Evolutionary conservation across 1,284 basidiomycete species (phyloP).

Genomic region (Cronartium quercuum): DNA sequence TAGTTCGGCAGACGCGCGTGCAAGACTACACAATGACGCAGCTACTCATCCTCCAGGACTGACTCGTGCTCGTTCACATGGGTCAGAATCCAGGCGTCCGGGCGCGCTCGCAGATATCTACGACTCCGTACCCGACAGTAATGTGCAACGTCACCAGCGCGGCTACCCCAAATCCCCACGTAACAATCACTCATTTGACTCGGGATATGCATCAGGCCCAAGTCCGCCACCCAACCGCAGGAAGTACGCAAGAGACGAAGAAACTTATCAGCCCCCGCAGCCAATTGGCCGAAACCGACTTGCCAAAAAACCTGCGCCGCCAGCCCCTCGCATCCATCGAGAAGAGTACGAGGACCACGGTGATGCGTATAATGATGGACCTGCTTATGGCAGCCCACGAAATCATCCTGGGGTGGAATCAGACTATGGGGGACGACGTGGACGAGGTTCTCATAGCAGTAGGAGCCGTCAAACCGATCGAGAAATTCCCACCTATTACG

Average conservation of each 20-base stretch:
- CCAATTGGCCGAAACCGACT: not conserved
- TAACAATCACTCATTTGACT: slow-evolving; percentile 25
- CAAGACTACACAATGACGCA: not conserved
- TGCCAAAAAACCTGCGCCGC: not conserved
- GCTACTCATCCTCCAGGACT: not conserved
- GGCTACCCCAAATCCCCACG: not conserved
- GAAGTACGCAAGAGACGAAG: not conserved
- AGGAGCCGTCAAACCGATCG: not conserved
- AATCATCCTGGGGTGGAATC: not conserved
- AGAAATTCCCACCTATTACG: not conserved
- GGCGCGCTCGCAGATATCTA: slow-evolving; percentile 10
- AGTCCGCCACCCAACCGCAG: not conserved
- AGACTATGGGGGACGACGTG: not conserved
- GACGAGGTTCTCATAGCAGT: not conserved
- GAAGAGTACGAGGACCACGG: not conserved
- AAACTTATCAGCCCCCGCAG: not conserved
- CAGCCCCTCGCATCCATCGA: not conserved
- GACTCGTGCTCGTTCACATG: not conserved
- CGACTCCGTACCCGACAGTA: not conserved
- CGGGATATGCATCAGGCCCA: slow-evolving; percentile 28
- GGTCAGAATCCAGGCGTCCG: not conserved
- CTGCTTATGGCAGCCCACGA: not conserved
- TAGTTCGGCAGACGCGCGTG: not conserved
- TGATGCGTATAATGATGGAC: not conserved
- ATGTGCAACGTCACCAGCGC: not conserved